Percentiles rank a stretch among this genome's conserved stretches.
Evolutionary conservation across 352 stramenopile genomes (phyloP).

Genomic region (Globisporangium paddicum): DNA sequence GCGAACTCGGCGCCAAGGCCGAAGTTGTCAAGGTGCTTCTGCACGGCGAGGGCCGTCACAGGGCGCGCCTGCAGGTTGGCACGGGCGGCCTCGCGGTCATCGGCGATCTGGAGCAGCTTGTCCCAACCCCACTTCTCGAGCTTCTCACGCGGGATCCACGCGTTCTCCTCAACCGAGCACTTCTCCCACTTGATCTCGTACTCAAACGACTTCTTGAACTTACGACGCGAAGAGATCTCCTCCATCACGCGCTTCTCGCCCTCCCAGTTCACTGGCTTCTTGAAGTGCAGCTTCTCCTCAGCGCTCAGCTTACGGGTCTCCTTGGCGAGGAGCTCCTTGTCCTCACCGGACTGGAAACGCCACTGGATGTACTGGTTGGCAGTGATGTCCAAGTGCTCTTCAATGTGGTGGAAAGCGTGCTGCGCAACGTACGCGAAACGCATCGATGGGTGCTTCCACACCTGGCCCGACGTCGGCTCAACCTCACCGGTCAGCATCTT

Average conservation of each 20-base stretch:
- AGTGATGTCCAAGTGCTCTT: conserved; percentile 94
- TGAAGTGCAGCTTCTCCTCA: conserved; percentile 93
- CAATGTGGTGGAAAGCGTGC: conserved; percentile 98
- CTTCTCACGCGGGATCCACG: conserved; percentile 92
- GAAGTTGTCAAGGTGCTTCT: conserved; percentile 97
- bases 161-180: conserved; percentile 93
- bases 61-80: conserved; percentile 92
- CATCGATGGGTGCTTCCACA: conserved; percentile 87
- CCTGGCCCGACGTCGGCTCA: conserved; percentile 56
- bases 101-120: conserved; percentile 95
- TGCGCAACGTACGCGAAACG: conserved; percentile 96
- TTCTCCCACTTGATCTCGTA: conserved; percentile 98
- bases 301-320: conserved; percentile 88
- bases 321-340: conserved; percentile 90
- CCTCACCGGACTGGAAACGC: conserved; percentile 92
- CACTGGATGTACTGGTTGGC: conserved; percentile 97
- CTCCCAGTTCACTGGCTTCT: conserved; percentile 94
- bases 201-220: conserved; percentile 94
- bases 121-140: conserved; percentile 97
- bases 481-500: conserved; percentile 92
- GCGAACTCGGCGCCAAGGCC: conserved; percentile 95
- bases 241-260: conserved; percentile 88
- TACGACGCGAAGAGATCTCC: conserved; percentile 89
- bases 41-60: conserved; percentile 93
- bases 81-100: conserved; percentile 92